Percentiles rank a stretch among this genome's conserved stretches.
Evolutionary conservation across 371 early-diverging fungal species (phyloP).

Genomic region (Encephalitozoon cuniculi): DNA sequence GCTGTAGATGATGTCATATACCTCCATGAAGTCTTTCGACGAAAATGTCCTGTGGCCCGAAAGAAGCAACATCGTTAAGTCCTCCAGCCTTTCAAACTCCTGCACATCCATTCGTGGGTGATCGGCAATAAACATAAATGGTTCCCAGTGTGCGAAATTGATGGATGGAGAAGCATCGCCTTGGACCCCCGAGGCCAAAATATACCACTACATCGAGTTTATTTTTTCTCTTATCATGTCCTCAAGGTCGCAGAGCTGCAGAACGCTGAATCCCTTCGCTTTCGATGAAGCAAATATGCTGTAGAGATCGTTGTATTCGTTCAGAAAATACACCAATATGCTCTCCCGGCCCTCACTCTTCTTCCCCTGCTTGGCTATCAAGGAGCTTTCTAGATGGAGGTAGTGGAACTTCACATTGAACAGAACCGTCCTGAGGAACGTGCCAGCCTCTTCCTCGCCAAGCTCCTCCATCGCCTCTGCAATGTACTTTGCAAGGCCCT

Average conservation of each 20-base stretch:
- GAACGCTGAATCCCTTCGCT: neutral
- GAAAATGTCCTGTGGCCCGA: neutral
- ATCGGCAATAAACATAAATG: neutral
- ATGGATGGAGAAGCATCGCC: neutral
- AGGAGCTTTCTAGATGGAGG: neutral
- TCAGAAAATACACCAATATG: neutral
- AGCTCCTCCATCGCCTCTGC: neutral
- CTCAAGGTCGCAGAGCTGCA: neutral
- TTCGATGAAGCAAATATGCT: neutral
- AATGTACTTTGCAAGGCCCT: slow-evolving; percentile 13
- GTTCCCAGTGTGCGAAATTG: neutral
- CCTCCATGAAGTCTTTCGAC: slow-evolving; percentile 28
- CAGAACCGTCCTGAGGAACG: neutral
- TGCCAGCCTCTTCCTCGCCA: neutral
- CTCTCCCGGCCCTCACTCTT: neutral
- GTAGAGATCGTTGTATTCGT: neutral
- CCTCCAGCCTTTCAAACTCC: slow-evolving; percentile 6
- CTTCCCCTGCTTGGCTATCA: neutral
- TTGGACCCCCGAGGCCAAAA: neutral
- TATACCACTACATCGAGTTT: neutral
- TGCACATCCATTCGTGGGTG: neutral
- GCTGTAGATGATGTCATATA: slow-evolving; percentile 43
- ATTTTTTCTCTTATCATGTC: slow-evolving; percentile 6
- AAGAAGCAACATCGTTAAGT: slow-evolving; percentile 18
- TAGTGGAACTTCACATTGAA: slow-evolving; percentile 27